Percentiles rank a stretch among this genome's conserved stretches.
Conservation (phyloP, 78 protist genomes). For the Polysphondylium violaceum region DNA sequence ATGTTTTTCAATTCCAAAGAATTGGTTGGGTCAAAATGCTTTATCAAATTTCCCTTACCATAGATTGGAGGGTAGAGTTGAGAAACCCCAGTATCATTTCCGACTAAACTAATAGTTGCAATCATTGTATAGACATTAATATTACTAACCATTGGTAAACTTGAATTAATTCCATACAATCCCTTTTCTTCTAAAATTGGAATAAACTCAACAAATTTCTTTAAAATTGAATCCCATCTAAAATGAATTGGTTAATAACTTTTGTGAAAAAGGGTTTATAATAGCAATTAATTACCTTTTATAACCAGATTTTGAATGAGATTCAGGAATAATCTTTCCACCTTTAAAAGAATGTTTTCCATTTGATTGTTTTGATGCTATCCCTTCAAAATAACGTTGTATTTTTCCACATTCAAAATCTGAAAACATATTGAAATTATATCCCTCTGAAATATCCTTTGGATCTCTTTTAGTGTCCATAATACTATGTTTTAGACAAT, state of each 20-base stretch:
- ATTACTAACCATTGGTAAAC: slow-evolving; percentile 22
- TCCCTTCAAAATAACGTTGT: slow-evolving; percentile 8
- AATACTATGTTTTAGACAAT: slow-evolving; percentile 10
- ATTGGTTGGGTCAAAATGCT: neutral
- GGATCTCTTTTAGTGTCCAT: slow-evolving; percentile 38
- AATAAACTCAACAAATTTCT: neutral
- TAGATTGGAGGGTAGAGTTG: neutral
- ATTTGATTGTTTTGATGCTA: neutral
- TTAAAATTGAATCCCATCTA: slow-evolving; percentile 23
- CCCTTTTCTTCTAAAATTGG: slow-evolving; percentile 2
- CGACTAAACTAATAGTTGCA: neutral
- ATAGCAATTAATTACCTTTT: no score
- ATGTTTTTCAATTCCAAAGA: neutral
- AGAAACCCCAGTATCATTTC: neutral
- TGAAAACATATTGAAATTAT: slow-evolving; percentile 25
- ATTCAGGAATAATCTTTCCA: no score
- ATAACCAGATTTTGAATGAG: no score
- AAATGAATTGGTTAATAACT: no score
- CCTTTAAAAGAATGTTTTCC: no score
- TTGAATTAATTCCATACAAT: slow-evolving; percentile 17
- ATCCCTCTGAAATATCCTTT: slow-evolving; percentile 22
- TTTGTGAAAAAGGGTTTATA: no score
- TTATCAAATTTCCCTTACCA: neutral
- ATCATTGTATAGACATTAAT: slow-evolving; percentile 46
- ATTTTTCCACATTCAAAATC: slow-evolving; percentile 15